phyloP scores from a whole-genome alignment of 2,329 filamentous ascomycete genomes.

The Capronia americana region DNA sequence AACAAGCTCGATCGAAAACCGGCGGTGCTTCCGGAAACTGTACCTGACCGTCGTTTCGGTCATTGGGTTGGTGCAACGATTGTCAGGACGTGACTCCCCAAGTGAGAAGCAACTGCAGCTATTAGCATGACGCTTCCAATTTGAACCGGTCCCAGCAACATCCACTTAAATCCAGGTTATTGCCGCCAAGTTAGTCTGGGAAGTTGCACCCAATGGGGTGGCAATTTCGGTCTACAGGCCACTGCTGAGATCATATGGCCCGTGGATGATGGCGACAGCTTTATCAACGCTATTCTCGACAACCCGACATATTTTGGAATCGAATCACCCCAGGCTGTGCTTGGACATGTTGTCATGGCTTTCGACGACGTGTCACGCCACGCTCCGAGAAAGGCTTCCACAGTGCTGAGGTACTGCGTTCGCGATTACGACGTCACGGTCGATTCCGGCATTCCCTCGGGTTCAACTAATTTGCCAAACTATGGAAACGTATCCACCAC shows the following conservation, averaged over 20 bases:
- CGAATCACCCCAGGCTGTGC: background rate
- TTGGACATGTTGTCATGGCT: background rate
- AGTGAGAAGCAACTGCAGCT: background rate
- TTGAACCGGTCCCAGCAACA: background rate
- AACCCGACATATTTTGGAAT: background rate
- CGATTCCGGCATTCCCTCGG: background rate
- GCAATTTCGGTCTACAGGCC: background rate
- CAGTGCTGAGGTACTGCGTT: constrained; percentile 2
- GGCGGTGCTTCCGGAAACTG: background rate
- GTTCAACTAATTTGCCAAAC: background rate
- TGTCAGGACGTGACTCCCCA: background rate
- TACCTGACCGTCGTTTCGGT: background rate
- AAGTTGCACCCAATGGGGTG: background rate
- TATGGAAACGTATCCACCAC: background rate
- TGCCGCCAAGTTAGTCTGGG: background rate
- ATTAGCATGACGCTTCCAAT: background rate
- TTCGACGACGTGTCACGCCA: background rate
- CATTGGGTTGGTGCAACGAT: background rate
- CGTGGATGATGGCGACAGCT: background rate
- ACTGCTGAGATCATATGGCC: background rate
- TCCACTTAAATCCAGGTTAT: background rate
- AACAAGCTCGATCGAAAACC: background rate
- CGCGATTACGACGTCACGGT: background rate
- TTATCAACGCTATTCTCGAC: background rate
- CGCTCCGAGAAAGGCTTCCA: background rate